phyloP scores from a whole-genome alignment of 2,329 filamentous ascomycete genomes.

The Ambrosiella beaveri region DNA sequence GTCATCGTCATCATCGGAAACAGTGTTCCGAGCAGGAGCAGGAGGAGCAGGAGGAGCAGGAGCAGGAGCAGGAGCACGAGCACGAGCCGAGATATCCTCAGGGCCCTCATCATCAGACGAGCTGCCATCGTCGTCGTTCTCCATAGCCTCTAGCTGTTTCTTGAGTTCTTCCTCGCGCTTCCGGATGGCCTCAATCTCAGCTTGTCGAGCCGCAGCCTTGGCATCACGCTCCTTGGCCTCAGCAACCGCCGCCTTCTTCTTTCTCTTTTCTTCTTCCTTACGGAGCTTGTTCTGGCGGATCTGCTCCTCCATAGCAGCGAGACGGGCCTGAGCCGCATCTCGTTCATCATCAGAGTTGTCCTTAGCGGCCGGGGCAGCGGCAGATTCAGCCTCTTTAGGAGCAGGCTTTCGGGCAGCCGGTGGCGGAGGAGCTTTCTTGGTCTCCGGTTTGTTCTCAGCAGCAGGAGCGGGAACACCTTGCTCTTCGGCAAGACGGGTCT shows the following conservation, averaged over 20 bases:
- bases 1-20: constrained; percentile 26
- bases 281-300: constrained; percentile 84
- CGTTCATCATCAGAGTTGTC: constrained; percentile 55
- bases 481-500: constrained; percentile 67
- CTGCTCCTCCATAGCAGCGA: constrained; percentile 83
- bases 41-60: constrained; percentile 9
- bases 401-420: constrained; percentile 57
- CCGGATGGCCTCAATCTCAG: constrained; percentile 79
- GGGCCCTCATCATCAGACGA: constrained; percentile 67
- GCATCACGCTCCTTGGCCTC: constrained; percentile 80
- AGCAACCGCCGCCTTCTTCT: constrained; percentile 71
- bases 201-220: constrained; percentile 66
- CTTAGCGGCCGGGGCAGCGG: constrained; percentile 25
- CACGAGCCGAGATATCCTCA: constrained; percentile 46
- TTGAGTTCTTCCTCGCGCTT: constrained; percentile 82
- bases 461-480: constrained; percentile 44
- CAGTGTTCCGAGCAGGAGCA: constrained; percentile 24
- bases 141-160: constrained; percentile 62
- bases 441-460: constrained; percentile 24
- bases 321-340: constrained; percentile 62
- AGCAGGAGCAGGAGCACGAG: constrained; percentile 27
- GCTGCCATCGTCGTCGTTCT: constrained; percentile 54
- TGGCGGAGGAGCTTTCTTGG: constrained; percentile 57
- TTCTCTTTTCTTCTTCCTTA: constrained; percentile 90
- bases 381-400: constrained; percentile 40